phyloP scores from a whole-genome alignment of 306 rosid species.

The Ceratonia siliqua region DNA sequence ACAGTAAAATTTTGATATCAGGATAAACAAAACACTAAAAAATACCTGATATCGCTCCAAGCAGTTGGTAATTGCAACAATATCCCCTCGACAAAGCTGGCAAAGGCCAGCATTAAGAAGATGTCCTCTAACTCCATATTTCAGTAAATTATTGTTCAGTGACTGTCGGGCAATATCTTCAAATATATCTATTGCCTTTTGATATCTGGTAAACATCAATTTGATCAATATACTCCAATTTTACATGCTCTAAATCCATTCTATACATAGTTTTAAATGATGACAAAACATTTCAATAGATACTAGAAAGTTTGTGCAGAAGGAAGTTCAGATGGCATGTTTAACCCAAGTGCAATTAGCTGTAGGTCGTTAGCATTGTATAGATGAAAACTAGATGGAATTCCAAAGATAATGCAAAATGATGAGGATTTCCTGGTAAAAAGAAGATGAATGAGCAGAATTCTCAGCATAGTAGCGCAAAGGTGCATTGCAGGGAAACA shows the following conservation, averaged over 20 bases:
- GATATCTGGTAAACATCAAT: conserved; percentile 59
- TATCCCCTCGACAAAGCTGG: conserved; percentile 76
- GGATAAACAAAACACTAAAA: background rate
- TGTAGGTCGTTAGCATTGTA: conserved; percentile 1
- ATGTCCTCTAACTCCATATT: conserved; percentile 96
- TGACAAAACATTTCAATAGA: background rate
- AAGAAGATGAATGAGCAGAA: conserved; percentile 26
- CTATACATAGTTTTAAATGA: background rate
- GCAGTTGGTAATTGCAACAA: conserved; percentile 73
- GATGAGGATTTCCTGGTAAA: background rate
- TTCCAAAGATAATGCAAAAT: conserved; percentile 25
- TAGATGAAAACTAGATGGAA: background rate
- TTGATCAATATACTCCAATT: conserved; percentile 3
- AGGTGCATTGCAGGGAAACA: background rate
- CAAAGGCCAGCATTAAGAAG: conserved; percentile 94
- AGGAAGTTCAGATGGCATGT: conserved; percentile 12
- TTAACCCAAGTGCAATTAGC: conserved; percentile 21
- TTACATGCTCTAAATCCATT: conserved; percentile 11
- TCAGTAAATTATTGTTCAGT: conserved; percentile 70
- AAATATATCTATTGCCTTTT: conserved; percentile 74
- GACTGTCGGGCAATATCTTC: conserved; percentile 87
- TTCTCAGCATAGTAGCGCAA: background rate
- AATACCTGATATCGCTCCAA: conserved; percentile 87
- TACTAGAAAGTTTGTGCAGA: conserved; percentile 4
- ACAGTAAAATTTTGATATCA: background rate